A percentile compares a stretch with the other conserved stretches of the same genome.
Evolutionary conservation across 495 filamentous ascomycete species (phyloP).

Genomic region (Penicillium desertorum): DNA sequence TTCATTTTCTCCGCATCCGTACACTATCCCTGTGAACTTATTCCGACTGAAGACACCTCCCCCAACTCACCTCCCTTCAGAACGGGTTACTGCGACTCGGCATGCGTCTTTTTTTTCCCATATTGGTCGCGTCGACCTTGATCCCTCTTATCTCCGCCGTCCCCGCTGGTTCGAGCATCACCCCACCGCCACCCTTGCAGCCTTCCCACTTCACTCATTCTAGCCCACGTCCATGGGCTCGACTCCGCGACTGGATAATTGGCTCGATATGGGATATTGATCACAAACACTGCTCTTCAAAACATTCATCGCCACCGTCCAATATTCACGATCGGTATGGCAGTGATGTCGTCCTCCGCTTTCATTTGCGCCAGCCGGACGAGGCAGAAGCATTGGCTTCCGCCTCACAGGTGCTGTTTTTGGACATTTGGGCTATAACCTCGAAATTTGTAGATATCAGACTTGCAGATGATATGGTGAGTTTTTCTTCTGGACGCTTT

Average conservation of each 20-base stretch:
- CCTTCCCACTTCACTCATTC: slow-evolving; percentile 37
- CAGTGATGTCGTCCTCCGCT: slow-evolving; percentile 82
- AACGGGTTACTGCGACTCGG: background rate
- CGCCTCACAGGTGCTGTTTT: slow-evolving; percentile 70
- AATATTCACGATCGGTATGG: slow-evolving; percentile 67
- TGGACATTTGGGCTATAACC: slow-evolving; percentile 90
- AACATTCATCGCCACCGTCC: slow-evolving; percentile 36
- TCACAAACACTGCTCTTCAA: slow-evolving; percentile 25
- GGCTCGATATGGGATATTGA: slow-evolving; percentile 60
- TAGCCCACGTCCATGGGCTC: slow-evolving; percentile 45
- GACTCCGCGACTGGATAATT: slow-evolving; percentile 64
- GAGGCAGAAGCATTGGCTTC: slow-evolving; percentile 73
- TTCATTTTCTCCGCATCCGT: slow-evolving; percentile 5
- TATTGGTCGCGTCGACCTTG: slow-evolving; percentile 31
- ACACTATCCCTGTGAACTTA: slow-evolving; percentile 2
- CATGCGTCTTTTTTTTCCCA: slow-evolving; percentile 25
- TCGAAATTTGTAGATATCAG: slow-evolving; percentile 85
- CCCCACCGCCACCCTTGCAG: slow-evolving; percentile 38
- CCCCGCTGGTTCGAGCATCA: slow-evolving; percentile 47
- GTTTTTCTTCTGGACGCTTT: slow-evolving; percentile 18
- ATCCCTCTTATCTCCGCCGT: slow-evolving; percentile 33
- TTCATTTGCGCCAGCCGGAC: slow-evolving; percentile 67
- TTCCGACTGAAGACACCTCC: background rate
- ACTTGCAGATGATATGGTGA: slow-evolving; percentile 71
- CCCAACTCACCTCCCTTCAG: background rate